These are phyloP conservation scores for Ustilago vetiveriae DNA, from an alignment of 1,284 basidiomycete genomes.

Conservation along the genomic window DNA sequence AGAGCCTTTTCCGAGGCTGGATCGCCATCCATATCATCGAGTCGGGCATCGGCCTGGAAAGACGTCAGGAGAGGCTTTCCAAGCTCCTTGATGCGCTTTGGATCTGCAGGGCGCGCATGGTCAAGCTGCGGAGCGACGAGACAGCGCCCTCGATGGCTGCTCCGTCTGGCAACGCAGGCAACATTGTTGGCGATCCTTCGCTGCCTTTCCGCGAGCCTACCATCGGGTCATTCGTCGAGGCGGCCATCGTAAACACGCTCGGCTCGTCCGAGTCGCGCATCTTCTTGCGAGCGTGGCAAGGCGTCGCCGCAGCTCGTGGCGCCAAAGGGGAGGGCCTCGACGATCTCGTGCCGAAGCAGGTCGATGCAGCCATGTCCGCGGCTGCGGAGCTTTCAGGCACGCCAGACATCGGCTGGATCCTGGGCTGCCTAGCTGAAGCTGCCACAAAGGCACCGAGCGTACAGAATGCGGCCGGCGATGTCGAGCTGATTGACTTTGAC, in stretches of 20 bases:
- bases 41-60: constrained; percentile 53
- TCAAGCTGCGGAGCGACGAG: constrained; percentile 27
- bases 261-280: constrained; percentile 55
- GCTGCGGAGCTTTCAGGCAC: constrained; percentile 36
- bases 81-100: constrained; percentile 62
- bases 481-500: constrained; percentile 59
- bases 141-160: constrained; percentile 1
- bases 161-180: constrained; percentile 5
- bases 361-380: constrained; percentile 15
- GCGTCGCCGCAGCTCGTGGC: constrained; percentile 43
- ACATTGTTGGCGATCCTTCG: constrained; percentile 5
- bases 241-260: constrained; percentile 56
- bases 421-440: constrained; percentile 57
- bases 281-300: constrained; percentile 62
- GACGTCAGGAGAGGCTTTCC: constrained; percentile 51
- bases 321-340: constrained; percentile 45
- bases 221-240: constrained; percentile 62
- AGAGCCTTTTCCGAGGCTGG: constrained; percentile 61
- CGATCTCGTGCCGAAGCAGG: constrained; percentile 44
- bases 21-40: constrained; percentile 62
- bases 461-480: constrained; percentile 20
- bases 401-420: constrained; percentile 63
- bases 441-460: constrained; percentile 36
- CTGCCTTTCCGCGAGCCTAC: constrained; percentile 55
- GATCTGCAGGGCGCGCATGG: constrained; percentile 61